Base-by-base conservation (phyloP, 257 asterid species). In the Thymus mandschuricus region DNA sequence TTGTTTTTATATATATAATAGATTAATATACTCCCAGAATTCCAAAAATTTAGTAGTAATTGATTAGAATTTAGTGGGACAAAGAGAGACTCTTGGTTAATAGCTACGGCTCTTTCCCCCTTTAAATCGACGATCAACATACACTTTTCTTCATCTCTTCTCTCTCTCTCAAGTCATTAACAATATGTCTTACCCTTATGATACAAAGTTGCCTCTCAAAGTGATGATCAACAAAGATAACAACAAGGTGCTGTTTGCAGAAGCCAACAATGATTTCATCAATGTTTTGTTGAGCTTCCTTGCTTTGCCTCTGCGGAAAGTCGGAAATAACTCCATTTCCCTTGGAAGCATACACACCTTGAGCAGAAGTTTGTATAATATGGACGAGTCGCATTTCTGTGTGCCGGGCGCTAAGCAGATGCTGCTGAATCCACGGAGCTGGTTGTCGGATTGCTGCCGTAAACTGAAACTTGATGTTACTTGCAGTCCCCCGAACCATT, bases 251-350 rank as follows among this genome's bases (percentile, higher is more conserved):
- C 3, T 78, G 9, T 66, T 72, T 29, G 75, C 78, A 0, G 45
- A 61, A 11, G 75, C 63, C 3, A 52, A 44, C 27, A 41, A 7
- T 21, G 58, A 46, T 27, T 72, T 78, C 27, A 60, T 49, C 0
- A 74, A 78, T 13, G 57, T 78, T 35, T 3, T 78, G 41, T 13
- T 78, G 10, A 72, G 75, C 57, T 66, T 77, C 44, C 61, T 71
- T 3, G 59, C 78, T 2, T 21, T 78, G 33, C 81, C 81, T 0
- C 15, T 78, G 31, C 75, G 78, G 34, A 38, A n/a, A 9, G 48
- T 66, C 30, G 54, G 38, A 33, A 3, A 33, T 33, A 33, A 33
- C 38, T 33, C 3, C 38, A 33, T 33, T 33, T 33, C 38, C 6
- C 10, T 49, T 13, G 8, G 27, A 40, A 28, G 12, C 30, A 5